Base-by-base conservation (phyloP, 768 basidiomycete genomes). In the Macrocybe gigantea region DNA sequence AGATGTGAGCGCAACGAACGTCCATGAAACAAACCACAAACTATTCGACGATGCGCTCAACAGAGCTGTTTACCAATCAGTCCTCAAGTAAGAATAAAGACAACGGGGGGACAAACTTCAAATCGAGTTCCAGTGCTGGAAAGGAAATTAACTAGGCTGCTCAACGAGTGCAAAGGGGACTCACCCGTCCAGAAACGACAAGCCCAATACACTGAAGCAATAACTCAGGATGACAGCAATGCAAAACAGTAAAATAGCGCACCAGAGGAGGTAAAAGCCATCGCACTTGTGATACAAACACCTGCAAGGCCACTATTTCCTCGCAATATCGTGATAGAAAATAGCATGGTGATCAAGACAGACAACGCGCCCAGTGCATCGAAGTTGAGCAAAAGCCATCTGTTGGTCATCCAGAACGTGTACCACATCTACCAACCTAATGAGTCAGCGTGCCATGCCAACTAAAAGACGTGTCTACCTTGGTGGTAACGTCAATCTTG, bases 31-130 rank as follows among this genome's bases (percentile, higher is more conserved):
- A 1, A 1, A 34, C 6, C n/a, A 53, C 70, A 54, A 49, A 80
- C 69, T 94, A 95, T 71, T 95, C 93, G 6, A 91, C 82, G 10
- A 94, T 77, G 49, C 93, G 87, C 63, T 97, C 93, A 5, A 95
- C 90, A 9, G 89, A 86, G 69, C 88, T 90, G 45, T 5, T 10
- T 3, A 41, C 38, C 9, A 52, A 13, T 44, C 41, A 59, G 33
- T 49, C 53, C 40, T 44, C 37, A 46, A 49, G 38, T 22, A 13
- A 31, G 8, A 15, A 10, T 38, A 36, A 1, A 9, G 1, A 45
- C n/a, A 40, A 31, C 34, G 15, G 45, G 6, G 44, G 8, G 30
- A 72, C 83, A 8, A 59, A 87, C 85, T 87, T 88, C 42, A 88
- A 69, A 64, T 87, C 84, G 36, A 88, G 69, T 61, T 89, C 86